Evolutionary conservation across 2,329 filamentous ascomycete genomes (phyloP).

Genomic region (Penicillium sp.): DNA sequence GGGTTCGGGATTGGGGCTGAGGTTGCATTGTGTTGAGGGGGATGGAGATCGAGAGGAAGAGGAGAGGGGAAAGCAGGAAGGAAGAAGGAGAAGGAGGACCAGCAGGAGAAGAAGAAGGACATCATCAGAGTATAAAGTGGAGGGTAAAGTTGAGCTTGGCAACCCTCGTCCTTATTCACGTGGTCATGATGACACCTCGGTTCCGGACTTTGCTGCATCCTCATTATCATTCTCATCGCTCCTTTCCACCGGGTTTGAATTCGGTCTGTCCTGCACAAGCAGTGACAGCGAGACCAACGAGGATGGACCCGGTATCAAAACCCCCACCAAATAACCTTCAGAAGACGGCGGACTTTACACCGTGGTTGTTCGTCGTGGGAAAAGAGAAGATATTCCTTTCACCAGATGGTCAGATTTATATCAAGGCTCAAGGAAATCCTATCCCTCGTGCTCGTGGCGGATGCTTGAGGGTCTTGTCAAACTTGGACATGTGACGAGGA

Average conservation of each 20-base stretch:
- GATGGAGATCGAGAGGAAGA: not conserved
- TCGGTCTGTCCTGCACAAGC: constrained; percentile 14
- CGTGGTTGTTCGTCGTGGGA: too few species aligned
- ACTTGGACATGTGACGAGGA: too few species aligned
- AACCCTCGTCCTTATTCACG: too few species aligned
- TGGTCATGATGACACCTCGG: not conserved
- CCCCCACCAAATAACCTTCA: too few species aligned
- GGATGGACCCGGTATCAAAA: not conserved
- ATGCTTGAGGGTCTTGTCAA: too few species aligned
- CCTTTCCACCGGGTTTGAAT: constrained; percentile 18
- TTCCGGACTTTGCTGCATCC: too few species aligned
- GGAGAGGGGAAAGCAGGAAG: not conserved
- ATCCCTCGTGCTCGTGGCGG: too few species aligned
- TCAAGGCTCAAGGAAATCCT: too few species aligned
- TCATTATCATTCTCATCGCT: constrained; percentile 2
- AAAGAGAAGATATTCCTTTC: too few species aligned
- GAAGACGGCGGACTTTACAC: too few species aligned
- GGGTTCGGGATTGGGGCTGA: not conserved
- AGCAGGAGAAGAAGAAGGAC: not conserved
- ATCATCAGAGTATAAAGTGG: not conserved
- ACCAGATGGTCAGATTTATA: too few species aligned
- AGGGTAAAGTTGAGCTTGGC: too few species aligned
- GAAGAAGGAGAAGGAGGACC: not conserved
- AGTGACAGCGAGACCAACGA: constrained; percentile 15
- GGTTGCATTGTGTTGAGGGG: constrained; percentile 13